phyloP scores from a whole-genome alignment of 148 eudicot species.

The Vaccinium myrtillus region DNA sequence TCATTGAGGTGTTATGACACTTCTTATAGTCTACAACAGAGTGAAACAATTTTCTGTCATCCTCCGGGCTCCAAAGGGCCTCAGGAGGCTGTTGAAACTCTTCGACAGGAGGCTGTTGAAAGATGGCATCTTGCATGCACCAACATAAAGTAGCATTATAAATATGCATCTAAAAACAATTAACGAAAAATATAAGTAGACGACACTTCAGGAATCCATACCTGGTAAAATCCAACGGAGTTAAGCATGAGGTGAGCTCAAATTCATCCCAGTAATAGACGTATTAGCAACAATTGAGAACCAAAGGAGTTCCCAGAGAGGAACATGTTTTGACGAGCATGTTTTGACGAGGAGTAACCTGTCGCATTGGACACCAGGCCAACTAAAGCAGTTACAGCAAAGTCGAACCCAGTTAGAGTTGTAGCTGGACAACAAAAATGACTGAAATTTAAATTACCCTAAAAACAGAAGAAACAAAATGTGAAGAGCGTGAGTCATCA shows the following conservation, averaged over 20 bases:
- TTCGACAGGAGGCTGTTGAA: no score
- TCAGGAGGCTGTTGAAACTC: no score
- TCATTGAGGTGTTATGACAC: no score
- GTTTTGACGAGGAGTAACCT: conserved; percentile 71
- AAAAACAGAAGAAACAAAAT: no score
- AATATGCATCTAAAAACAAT: background rate
- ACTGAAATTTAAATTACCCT: no score
- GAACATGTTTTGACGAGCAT: no score
- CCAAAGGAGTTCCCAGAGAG: conserved; percentile 81
- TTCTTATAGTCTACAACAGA: no score
- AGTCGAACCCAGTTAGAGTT: conserved; percentile 81
- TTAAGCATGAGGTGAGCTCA: conserved; percentile 89
- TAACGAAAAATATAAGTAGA: background rate
- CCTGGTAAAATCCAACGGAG: conserved; percentile 93
- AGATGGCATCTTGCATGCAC: no score
- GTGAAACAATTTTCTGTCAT: no score
- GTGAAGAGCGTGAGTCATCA: no score
- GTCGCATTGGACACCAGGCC: conserved; percentile 72
- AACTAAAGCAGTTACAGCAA: conserved; percentile 80
- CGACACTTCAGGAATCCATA: conserved; percentile 23
- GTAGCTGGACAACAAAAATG: conserved; percentile 75
- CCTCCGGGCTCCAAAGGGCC: no score
- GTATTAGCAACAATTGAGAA: conserved; percentile 80
- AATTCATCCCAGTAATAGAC: conserved; percentile 87
- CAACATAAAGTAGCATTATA: no score